Base-by-base conservation (phyloP, 2,329 filamentous ascomycete genomes). In the Cladosporium austrohemisphaericum region DNA sequence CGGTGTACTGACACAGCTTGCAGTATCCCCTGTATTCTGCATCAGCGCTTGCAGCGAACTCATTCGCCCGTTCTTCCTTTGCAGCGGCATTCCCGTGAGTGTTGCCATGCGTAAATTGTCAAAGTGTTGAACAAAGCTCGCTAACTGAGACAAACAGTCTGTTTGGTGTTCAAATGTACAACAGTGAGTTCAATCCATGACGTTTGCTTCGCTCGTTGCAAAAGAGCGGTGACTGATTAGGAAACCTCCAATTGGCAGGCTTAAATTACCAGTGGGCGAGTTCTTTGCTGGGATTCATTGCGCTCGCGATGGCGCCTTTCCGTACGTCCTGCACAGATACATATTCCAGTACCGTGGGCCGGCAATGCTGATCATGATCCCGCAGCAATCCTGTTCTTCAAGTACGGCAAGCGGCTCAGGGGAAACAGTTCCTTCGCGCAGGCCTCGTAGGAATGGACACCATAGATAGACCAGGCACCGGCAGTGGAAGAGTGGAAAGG, bases 231-330 rank as follows among this genome's bases (percentile, higher is more conserved):
- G 66, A 72, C 69, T 72, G 52, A 62, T 57, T 46, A 22, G 44
- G 44, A 47, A 41, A 50, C 10, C 14, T 41, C 25, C 25, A 26
- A 60, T 68, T 63, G 41, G 53, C 60, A 61, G 58, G 58, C 57
- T 60, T 76, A 50, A 73, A 74, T 38, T 75, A 75, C 59, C 73
- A 76, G 55, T 76, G 74, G 74, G 74, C 74, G 46, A 70, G 68
- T 49, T 69, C 67, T 16, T 45, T 76, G 50, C 68, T 76, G 32
- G 63, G 52, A 10, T 76, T 76, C 60, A 63, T 76, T 52, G 71
- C 73, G 14, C 65, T 77, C 28, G 71, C 68, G 14, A 74, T 76
- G 71, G 68, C 70, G 51, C 73, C 73, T 63, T 66, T 67, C 48
- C 63, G 64, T 67, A 54, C 58, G 64, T 64, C 18, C 41, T 36